phyloP scores from a whole-genome alignment of 2,329 filamentous ascomycete species.

The Lasiodiplodia citricola region DNA sequence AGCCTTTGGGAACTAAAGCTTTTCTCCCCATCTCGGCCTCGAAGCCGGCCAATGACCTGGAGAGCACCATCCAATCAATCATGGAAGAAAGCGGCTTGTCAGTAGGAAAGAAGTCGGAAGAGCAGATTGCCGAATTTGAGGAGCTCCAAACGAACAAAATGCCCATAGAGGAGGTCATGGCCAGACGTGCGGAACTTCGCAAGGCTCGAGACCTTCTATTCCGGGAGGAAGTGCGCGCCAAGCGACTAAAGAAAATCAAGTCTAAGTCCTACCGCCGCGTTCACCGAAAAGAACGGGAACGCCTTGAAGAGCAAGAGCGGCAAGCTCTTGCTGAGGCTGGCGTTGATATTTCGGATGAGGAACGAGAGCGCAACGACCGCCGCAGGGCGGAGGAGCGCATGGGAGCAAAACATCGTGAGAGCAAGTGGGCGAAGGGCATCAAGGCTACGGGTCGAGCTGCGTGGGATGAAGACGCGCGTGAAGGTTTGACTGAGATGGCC shows the following conservation, averaged over 20 bases:
- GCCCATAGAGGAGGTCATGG: slow-evolving; percentile 73
- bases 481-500: slow-evolving; percentile 80
- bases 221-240: slow-evolving; percentile 84
- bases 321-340: slow-evolving; percentile 64
- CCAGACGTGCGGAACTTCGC: slow-evolving; percentile 74
- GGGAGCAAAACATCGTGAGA: slow-evolving; percentile 82
- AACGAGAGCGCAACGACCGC: slow-evolving; percentile 71
- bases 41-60: slow-evolving; percentile 77
- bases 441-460: slow-evolving; percentile 78
- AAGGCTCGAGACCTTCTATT: slow-evolving; percentile 84
- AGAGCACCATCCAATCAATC: slow-evolving; percentile 84
- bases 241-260: slow-evolving; percentile 98
- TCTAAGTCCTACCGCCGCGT: slow-evolving; percentile 93
- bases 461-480: slow-evolving; percentile 87
- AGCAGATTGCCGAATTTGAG: slow-evolving; percentile 71
- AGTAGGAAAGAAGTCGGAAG: slow-evolving; percentile 61
- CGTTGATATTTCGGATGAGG: slow-evolving; percentile 66
- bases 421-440: slow-evolving; percentile 88
- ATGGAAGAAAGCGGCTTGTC: slow-evolving; percentile 84
- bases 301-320: slow-evolving; percentile 61
- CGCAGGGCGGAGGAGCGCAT: slow-evolving; percentile 83
- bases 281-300: slow-evolving; percentile 78
- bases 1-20: slow-evolving; percentile 65
- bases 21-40: slow-evolving; percentile 64
- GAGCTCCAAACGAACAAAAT: slow-evolving; percentile 73